Percentiles rank a stretch among this genome's conserved stretches.
phyloP scores from a whole-genome alignment of 331 rosid genomes.

The Saraca asoca region DNA sequence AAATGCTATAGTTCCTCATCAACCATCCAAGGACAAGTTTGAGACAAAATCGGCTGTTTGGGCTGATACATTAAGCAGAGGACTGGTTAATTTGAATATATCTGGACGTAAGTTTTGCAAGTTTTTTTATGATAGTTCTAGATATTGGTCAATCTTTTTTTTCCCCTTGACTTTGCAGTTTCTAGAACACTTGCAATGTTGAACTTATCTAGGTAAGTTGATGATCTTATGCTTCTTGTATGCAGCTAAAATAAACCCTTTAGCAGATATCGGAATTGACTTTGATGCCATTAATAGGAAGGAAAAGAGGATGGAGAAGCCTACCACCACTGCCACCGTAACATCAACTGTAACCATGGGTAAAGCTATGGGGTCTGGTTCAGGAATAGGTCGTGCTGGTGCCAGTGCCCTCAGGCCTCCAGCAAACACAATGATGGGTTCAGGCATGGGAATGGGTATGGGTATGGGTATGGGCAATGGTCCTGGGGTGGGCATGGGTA shows the following conservation, averaged over 20 bases:
- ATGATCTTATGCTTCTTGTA: slow-evolving; percentile 15
- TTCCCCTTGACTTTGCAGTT: too few relatives aligned
- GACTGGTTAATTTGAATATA: slow-evolving; percentile 85
- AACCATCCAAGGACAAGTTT: slow-evolving; percentile 69
- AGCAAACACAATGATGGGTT: slow-evolving; percentile 60
- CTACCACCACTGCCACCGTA: slow-evolving; percentile 42
- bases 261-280: slow-evolving; percentile 84
- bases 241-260: slow-evolving; percentile 85
- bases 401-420: slow-evolving; percentile 55
- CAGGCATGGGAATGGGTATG: slow-evolving; percentile 59
- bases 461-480: slow-evolving; percentile 45
- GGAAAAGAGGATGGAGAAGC: slow-evolving; percentile 94
- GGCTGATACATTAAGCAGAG: slow-evolving; percentile 86
- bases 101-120: slow-evolving; percentile 95
- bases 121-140: too few relatives aligned
- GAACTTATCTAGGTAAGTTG: slow-evolving; percentile 26
- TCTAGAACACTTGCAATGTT: slow-evolving; percentile 4
- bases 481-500: slow-evolving; percentile 53
- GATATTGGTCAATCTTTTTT: too few relatives aligned
- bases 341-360: slow-evolving; percentile 76
- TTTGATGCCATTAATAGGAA: slow-evolving; percentile 81
- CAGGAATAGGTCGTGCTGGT: slow-evolving; percentile 77
- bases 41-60: slow-evolving; percentile 88
- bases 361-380: slow-evolving; percentile 96
- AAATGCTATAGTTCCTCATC: slow-evolving; percentile 47